Evolutionary conservation across 1,284 basidiomycete species (phyloP), one percentile per base, ranked within the genome.

Genomic region (Coniferiporia sulphurascens): DNA sequence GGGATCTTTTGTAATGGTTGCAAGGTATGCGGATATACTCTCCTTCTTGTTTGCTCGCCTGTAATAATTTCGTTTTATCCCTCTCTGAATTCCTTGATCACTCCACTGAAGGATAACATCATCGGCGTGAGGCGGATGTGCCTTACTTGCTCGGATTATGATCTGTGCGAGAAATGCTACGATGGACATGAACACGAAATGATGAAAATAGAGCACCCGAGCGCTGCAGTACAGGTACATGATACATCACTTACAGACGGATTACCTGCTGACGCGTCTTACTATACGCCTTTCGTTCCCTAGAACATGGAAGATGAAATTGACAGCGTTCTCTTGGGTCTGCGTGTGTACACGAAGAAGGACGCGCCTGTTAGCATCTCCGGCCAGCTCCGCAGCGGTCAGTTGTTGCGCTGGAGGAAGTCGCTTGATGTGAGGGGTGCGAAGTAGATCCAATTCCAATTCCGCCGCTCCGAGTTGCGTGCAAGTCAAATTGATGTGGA

Each of bases 161-260:
- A 64, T 44, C 63, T 65, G 19, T 65, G 64, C 52, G 64, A 65
- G 56, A 62, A 62, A 54, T 65, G 64, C 45, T 55, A 63, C 48
- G 13, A 57, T 52, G 17, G 61, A 3, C 64, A 65, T 56, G 64
- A 62, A 44, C 64, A 65, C 48, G 46, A 55, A 22, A 62, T 63
- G 58, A 50, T 64, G n/a, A 60, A 52, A 53, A 58, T 64, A 32
- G 64, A 64, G 48, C 61, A 45, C 21, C 63, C 61, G 50, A 53
- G 9, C 34, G 52, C 61, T 21, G 46, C 36, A 19, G 45, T 45
- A 17, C 21, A 22, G 17, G 64, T 65, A 54, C 35, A 63, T 62
- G 34, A 12, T 27, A 27, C 27, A 27, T 27, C 5, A 27, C 3
- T 27, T 5, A 27, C 27, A 27, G 27, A 27, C 27, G 27, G 27